Base-by-base conservation (phyloP, 2,329 filamentous ascomycete genomes). In the Aspergillus fructus region DNA sequence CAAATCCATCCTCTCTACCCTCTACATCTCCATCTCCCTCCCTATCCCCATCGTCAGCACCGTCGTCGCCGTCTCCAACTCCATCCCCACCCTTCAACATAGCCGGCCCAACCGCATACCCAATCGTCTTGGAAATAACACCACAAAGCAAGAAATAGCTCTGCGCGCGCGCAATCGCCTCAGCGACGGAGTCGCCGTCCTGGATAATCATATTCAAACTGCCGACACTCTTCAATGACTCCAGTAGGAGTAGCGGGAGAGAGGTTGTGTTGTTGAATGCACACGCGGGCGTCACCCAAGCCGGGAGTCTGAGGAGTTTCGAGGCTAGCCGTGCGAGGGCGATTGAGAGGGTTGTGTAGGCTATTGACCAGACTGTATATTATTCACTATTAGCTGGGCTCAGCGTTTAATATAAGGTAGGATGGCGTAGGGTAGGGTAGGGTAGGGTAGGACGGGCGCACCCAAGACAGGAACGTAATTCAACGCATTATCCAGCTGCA, bases 101-200 rank as follows among this genome's bases (percentile, higher is more conserved):
- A 12, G 79, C 75, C 1, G 86, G 85, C 0, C 85, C 86, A 3
- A 89, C 73, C 0, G 83, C 83, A 67, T 89, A 89, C 0, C 85
- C 88, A 58, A 89, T 71, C 52, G 81, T 84, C 64, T 85, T 87
- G 42, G 80, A 81, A 9, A 89, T 77, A 54, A 87, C 87, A 3
- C 85, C 81, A 61, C 85, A 88, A 58, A 89, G 81, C 3, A 89
- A 72, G 65, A 89, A 88, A 68, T 87, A 89, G 13, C 83, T 83
- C 66, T 87, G 84, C 6, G 85, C 85, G 9, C 86, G 77, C 53
- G 83, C 79, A 12, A 88, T 74, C 0, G 83, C 83, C 3, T 75
- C 74, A 2, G 71, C 63, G 2, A 74, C 69, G 2, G 76, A 68
- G 62, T 81, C 75, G 69, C 78, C 64, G 63, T 79, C 62, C 59